Evolutionary conservation across 139 green algal species (phyloP).

Genomic region (Chlamydomonas incerta): DNA sequence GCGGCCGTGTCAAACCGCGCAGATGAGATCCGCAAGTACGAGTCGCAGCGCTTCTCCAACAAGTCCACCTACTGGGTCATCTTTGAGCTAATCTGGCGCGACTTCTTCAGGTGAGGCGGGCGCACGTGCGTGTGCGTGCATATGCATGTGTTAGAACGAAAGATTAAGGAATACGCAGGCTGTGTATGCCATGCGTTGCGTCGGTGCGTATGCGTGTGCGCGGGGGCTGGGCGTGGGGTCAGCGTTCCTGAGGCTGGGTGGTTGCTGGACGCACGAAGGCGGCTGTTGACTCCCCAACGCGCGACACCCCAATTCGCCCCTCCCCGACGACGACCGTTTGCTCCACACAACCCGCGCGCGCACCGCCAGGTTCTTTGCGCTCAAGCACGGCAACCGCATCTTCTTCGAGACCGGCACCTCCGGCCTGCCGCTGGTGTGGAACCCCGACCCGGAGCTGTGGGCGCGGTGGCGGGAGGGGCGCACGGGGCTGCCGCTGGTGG

Average conservation of each 20-base stretch:
- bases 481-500: constrained; percentile 95
- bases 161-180: too few species aligned
- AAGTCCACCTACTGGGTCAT: constrained; percentile 95
- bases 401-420: constrained; percentile 81
- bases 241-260: too few species aligned
- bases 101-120: constrained; percentile 94
- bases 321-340: neutral
- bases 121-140: too few species aligned
- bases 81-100: constrained; percentile 96
- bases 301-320: too few species aligned
- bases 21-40: constrained; percentile 86
- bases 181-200: too few species aligned
- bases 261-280: too few species aligned
- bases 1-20: neutral
- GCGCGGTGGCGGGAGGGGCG: constrained; percentile 83
- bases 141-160: too few species aligned
- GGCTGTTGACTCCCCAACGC: too few species aligned
- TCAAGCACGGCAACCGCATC: constrained; percentile 92
- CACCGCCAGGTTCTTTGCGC: constrained; percentile 80
- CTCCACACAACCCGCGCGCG: neutral
- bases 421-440: constrained; percentile 61
- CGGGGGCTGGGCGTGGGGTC: too few species aligned
- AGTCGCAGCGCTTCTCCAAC: constrained; percentile 84
- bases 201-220: too few species aligned
- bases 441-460: constrained; percentile 62